Evolutionary conservation across 208 protist species (phyloP).

Genomic region (Trypanosoma scelopori): DNA sequence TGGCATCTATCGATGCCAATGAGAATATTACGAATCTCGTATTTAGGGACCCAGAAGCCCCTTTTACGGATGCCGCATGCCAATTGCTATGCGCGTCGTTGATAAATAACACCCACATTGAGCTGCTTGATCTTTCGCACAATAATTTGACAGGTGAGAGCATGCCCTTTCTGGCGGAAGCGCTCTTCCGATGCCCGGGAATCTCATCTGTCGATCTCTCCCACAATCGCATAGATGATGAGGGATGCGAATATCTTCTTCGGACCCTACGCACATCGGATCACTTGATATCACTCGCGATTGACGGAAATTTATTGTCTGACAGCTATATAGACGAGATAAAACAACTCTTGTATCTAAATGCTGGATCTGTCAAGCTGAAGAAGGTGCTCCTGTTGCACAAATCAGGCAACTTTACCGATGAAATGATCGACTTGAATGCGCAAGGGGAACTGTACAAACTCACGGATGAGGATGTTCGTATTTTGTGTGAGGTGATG

Average conservation of each 20-base stretch:
- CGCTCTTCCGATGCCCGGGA: constrained; percentile 46
- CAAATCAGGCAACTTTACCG: constrained; percentile 37
- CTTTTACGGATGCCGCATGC: constrained; percentile 61
- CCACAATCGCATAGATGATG: constrained; percentile 73
- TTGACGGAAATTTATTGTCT: constrained; percentile 61
- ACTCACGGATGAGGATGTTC: constrained; percentile 70
- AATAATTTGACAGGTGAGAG: constrained; percentile 69
- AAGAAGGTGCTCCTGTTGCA: constrained; percentile 61
- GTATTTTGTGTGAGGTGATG: constrained; percentile 58
- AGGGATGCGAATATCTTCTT: constrained; percentile 50
- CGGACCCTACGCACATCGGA: constrained; percentile 40
- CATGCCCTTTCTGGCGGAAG: constrained; percentile 56
- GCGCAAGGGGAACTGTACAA: constrained; percentile 35
- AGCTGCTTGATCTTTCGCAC: constrained; percentile 49
- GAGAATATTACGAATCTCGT: constrained; percentile 52
- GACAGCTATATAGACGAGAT: constrained; percentile 41
- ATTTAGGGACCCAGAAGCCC: constrained; percentile 34
- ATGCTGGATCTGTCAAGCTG: constrained; percentile 60
- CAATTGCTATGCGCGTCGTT: constrained; percentile 57
- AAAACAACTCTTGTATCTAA: constrained; percentile 65
- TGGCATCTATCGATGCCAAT: constrained; percentile 54
- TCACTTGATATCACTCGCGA: constrained; percentile 39
- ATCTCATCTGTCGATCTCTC: constrained; percentile 64
- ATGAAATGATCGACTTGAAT: constrained; percentile 69
- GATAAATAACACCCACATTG: constrained; percentile 42